A percentile compares a stretch with the other conserved stretches of the same genome.
These are phyloP conservation scores for Nannochloris sp. DNA, from an alignment of 139 green algal species.

Conservation along the genomic window DNA sequence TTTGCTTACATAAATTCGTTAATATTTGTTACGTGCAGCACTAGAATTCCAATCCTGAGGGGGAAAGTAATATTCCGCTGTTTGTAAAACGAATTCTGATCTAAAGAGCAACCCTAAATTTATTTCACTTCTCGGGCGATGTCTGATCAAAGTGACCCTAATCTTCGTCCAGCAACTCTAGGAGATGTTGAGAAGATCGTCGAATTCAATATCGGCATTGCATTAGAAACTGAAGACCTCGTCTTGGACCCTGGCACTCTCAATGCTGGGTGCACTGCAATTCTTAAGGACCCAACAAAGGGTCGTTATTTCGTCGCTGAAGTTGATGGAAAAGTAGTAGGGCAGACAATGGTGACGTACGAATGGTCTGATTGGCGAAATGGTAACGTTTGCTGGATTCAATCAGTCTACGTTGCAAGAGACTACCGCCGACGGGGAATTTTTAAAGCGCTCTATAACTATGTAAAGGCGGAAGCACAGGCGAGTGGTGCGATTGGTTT, in stretches of 20 bases:
- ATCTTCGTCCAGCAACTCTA: too few species aligned
- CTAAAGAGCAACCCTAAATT: too few species aligned
- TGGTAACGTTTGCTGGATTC: slow-evolving; percentile 16
- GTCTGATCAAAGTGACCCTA: too few species aligned
- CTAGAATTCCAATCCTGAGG: too few species aligned
- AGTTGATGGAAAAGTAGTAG: neutral
- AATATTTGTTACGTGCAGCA: too few species aligned
- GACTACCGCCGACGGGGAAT: neutral
- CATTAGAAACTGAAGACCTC: slow-evolving; percentile 15
- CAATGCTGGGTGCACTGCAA: neutral
- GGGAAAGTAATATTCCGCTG: too few species aligned
- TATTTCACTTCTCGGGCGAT: too few species aligned
- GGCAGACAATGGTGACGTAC: slow-evolving; percentile 15
- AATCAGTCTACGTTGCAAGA: slow-evolving; percentile 7
- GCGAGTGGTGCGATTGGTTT: neutral
- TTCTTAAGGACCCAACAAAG: neutral
- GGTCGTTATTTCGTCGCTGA: slow-evolving; percentile 18
- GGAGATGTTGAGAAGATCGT: neutral
- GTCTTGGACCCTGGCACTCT: slow-evolving; percentile 10
- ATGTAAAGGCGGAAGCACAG: neutral
- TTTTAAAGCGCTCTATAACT: slow-evolving; percentile 11
- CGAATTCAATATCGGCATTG: slow-evolving; percentile 13
- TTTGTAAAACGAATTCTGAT: too few species aligned
- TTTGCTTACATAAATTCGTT: too few species aligned
- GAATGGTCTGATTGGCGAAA: slow-evolving; percentile 29